These are phyloP conservation scores for Candida bentonensis DNA, from an alignment of 805 yeast species.

Conservation along the genomic window DNA sequence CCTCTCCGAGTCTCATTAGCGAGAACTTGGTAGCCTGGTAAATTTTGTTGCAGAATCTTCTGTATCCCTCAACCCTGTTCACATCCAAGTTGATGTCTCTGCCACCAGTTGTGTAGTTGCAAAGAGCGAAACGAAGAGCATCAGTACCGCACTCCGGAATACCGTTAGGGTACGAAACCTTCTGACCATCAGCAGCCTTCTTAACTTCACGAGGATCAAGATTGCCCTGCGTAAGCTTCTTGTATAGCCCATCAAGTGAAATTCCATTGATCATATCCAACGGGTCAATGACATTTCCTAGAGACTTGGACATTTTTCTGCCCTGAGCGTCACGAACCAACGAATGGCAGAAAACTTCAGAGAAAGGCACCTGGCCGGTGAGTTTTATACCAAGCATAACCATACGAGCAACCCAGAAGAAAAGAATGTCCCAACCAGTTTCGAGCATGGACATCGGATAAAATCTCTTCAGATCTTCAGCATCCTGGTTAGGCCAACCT, in stretches of 20 bases:
- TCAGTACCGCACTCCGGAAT: constrained; percentile 99
- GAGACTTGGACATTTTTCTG: constrained; percentile 65
- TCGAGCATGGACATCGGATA: constrained; percentile 90
- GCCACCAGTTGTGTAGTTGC: constrained; percentile 98
- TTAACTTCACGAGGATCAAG: constrained; percentile 78
- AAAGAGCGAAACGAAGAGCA: constrained; percentile 92
- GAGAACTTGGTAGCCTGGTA: constrained; percentile 98
- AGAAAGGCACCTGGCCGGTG: constrained; percentile 85
- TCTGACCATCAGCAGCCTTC: constrained; percentile 81
- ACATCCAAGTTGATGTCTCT: constrained; percentile 95
- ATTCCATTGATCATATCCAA: constrained; percentile 87
- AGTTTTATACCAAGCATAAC: constrained; percentile 78
- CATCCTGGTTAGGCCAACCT: constrained; percentile 74
- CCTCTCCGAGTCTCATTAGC: constrained; percentile 80
- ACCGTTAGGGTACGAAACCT: constrained; percentile 84
- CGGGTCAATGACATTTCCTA: constrained; percentile 96
- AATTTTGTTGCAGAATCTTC: constrained; percentile 98
- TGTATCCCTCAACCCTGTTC: constrained; percentile 93
- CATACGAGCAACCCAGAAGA: constrained; percentile 99
- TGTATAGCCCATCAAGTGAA: constrained; percentile 62
- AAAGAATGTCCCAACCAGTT: constrained; percentile 98
- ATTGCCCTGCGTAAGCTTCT: constrained; percentile 66
- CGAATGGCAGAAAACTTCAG: constrained; percentile 95
- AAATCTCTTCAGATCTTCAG: constrained; percentile 60
- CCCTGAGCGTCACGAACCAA: constrained; percentile 98